Conservation (phyloP, 2,329 filamentous ascomycete genomes). For the Colletotrichum chlorophyti region DNA sequence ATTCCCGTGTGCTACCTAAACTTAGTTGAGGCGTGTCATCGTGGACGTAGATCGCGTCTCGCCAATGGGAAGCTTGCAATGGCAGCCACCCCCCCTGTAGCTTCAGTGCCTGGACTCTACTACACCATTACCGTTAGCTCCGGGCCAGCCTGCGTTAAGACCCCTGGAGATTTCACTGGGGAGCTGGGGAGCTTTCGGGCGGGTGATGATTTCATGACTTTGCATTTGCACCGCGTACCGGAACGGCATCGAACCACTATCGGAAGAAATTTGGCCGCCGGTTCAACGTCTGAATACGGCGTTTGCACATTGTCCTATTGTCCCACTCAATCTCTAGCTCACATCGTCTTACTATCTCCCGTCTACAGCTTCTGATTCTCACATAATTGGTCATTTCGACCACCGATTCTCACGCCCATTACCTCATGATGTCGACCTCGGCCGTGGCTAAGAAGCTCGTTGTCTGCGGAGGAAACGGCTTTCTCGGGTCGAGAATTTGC, state of each 20-base stretch:
- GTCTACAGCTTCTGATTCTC: not conserved
- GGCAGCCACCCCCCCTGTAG: not conserved
- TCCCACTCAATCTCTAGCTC: too few relatives aligned
- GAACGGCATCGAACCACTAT: constrained; percentile 24
- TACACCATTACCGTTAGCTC: too few relatives aligned
- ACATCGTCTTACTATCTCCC: not conserved
- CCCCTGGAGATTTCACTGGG: constrained; percentile 19
- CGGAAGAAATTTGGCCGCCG: constrained; percentile 7
- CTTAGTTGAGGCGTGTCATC: not conserved
- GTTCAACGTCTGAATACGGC: too few relatives aligned
- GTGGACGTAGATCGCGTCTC: not conserved
- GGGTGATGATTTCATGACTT: constrained; percentile 29
- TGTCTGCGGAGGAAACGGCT: constrained; percentile 93
- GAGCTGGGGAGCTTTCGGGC: constrained; percentile 18
- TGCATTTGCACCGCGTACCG: constrained; percentile 18
- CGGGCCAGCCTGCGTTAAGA: not conserved
- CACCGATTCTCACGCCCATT: not conserved
- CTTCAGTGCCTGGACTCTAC: constrained; percentile 4
- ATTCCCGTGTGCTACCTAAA: too few relatives aligned
- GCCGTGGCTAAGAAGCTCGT: constrained; percentile 78
- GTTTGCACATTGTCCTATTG: too few relatives aligned
- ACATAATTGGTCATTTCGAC: not conserved
- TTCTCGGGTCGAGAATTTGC: constrained; percentile 88
- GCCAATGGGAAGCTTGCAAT: constrained; percentile 16
- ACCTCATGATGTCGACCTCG: constrained; percentile 53